Evolutionary conservation across 2,329 filamentous ascomycete species (phyloP).

Genomic region (Nemania sp.): DNA sequence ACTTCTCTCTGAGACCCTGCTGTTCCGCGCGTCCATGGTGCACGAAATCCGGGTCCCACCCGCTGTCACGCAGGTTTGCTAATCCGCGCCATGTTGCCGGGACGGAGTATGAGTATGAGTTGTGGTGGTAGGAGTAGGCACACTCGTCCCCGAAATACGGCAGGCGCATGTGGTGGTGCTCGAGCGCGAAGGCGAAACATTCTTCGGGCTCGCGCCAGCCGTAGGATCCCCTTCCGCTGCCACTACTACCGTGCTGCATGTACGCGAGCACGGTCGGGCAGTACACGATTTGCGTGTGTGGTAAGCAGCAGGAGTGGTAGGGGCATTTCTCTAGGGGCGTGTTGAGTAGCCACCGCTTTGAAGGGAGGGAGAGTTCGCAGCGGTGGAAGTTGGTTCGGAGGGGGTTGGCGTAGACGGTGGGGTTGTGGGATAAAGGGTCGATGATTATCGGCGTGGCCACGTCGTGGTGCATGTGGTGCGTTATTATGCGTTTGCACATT

Average conservation of each 20-base stretch:
- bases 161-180: constrained; percentile 30
- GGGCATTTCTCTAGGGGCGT: constrained; percentile 12
- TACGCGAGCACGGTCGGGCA: no score
- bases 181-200: constrained; percentile 24
- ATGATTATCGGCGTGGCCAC: constrained; percentile 32
- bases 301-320: constrained; percentile 35
- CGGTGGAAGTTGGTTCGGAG: constrained; percentile 27
- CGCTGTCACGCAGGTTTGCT: background rate
- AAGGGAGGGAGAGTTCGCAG: constrained; percentile 29
- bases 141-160: constrained; percentile 25
- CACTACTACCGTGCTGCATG: no score
- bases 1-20: background rate
- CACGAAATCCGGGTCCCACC: background rate
- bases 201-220: constrained; percentile 32
- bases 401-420: constrained; percentile 28
- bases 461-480: constrained; percentile 38
- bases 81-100: constrained; percentile 30
- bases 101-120: no score
- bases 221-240: no score
- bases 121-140: background rate
- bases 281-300: background rate
- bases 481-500: constrained; percentile 32
- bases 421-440: background rate
- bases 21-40: no score
- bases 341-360: background rate